These are phyloP conservation scores for Quillaja saponaria DNA, from an alignment of 306 rosid species.

Conservation along the genomic window DNA sequence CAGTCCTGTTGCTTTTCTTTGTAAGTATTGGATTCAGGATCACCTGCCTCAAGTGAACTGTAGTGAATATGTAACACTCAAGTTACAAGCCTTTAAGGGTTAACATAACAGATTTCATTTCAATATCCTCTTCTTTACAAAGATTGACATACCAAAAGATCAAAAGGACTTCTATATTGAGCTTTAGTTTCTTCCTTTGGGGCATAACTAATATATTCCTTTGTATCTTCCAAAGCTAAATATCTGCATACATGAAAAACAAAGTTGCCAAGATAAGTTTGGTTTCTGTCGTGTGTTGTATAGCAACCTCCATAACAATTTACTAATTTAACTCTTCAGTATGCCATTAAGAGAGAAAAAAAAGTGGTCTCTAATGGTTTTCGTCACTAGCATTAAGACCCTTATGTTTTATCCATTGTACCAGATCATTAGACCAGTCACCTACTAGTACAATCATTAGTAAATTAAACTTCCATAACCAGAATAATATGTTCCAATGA, in stretches of 20 bases:
- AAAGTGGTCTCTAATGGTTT: no score
- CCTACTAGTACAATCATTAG: no score
- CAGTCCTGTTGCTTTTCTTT: slow-evolving; percentile 76
- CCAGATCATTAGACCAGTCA: no score
- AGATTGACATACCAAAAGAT: slow-evolving; percentile 78
- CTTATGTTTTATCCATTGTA: no score
- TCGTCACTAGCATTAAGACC: no score
- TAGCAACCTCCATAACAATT: slow-evolving; percentile 5
- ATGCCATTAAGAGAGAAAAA: neutral
- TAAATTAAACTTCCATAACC: no score
- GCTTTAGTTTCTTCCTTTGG: slow-evolving; percentile 65
- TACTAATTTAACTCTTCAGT: neutral
- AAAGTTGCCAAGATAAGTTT: neutral
- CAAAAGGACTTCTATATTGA: slow-evolving; percentile 87
- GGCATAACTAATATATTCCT: slow-evolving; percentile 72
- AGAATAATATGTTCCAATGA: no score
- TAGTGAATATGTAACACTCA: slow-evolving; percentile 32
- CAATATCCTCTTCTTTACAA: slow-evolving; percentile 4
- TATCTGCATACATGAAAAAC: slow-evolving; percentile 55
- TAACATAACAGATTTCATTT: slow-evolving; percentile 21
- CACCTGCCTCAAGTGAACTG: slow-evolving; percentile 69
- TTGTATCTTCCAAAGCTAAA: slow-evolving; percentile 84
- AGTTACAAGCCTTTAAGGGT: slow-evolving; percentile 24
- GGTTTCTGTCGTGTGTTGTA: neutral
- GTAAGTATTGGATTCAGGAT: slow-evolving; percentile 74